These are phyloP conservation scores for Boletus vermiculosoides DNA, from an alignment of 768 basidiomycete genomes.

Conservation along the genomic window DNA sequence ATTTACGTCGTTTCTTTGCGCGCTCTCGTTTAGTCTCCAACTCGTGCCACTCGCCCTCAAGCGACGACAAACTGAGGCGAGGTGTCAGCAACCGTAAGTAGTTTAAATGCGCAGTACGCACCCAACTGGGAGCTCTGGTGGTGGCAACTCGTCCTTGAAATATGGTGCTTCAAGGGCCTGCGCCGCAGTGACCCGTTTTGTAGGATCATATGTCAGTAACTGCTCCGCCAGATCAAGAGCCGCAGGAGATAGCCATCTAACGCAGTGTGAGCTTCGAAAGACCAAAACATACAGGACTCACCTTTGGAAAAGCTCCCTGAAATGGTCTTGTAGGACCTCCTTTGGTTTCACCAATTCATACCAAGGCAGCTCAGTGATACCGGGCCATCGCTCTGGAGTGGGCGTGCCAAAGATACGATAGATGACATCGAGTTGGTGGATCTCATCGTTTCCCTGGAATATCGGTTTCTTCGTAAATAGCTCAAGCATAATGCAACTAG, in stretches of 20 bases:
- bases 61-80: conserved; percentile 57
- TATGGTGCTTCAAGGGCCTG: conserved; percentile 83
- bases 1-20: conserved; percentile 73
- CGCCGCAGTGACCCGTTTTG: conserved; percentile 67
- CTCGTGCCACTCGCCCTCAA: conserved; percentile 98
- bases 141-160: conserved; percentile 79
- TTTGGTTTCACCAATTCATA: conserved; percentile 97
- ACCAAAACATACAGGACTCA: conserved; percentile 33
- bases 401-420: conserved; percentile 92
- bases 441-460: conserved; percentile 98
- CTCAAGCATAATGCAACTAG: conserved; percentile 97
- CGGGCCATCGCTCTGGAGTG: conserved; percentile 77
- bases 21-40: conserved; percentile 92
- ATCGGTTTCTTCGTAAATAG: conserved; percentile 92
- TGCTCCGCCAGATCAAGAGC: conserved; percentile 85
- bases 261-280: background rate
- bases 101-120: conserved; percentile 39
- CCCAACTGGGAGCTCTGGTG: conserved; percentile 73
- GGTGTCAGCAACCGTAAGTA: conserved; percentile 5
- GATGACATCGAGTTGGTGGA: conserved; percentile 92
- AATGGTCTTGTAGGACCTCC: conserved; percentile 67
- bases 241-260: conserved; percentile 82
- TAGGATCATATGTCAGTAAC: conserved; percentile 80
- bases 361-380: conserved; percentile 86
- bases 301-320: conserved; percentile 86